phyloP scores from a whole-genome alignment of 2,329 filamentous ascomycete genomes.

The Cadophora malorum region DNA sequence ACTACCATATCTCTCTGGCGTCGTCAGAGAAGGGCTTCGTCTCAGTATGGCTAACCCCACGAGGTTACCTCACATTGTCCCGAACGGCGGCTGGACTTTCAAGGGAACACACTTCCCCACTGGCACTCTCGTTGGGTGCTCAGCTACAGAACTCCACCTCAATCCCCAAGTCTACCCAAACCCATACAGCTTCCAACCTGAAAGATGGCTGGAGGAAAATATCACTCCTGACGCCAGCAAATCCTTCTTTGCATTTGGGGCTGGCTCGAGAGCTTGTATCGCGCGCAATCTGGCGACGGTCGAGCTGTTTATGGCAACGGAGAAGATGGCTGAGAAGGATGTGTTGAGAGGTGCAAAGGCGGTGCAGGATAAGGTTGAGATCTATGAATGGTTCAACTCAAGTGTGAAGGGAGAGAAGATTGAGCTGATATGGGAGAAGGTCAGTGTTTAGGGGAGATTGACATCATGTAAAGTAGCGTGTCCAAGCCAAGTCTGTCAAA shows the following conservation, averaged over 20 bases:
- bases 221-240: conserved; percentile 49
- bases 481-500: background rate
- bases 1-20: conserved; percentile 54
- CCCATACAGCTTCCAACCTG: conserved; percentile 52
- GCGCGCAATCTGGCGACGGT: conserved; percentile 54
- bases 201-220: conserved; percentile 52
- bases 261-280: conserved; percentile 56
- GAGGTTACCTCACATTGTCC: conserved; percentile 56
- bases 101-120: conserved; percentile 48
- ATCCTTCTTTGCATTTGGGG: conserved; percentile 56
- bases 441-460: conserved; percentile 5
- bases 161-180: conserved; percentile 52
- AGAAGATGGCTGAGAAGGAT: conserved; percentile 51
- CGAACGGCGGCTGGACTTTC: conserved; percentile 41
- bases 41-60: conserved; percentile 59
- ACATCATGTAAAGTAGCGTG: background rate
- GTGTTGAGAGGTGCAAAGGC: conserved; percentile 53
- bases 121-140: conserved; percentile 53
- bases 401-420: conserved; percentile 57
- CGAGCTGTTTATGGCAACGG: conserved; percentile 48
- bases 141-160: conserved; percentile 54
- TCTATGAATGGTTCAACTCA: conserved; percentile 63
- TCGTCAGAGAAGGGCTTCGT: conserved; percentile 57
- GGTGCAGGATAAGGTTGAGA: conserved; percentile 52
- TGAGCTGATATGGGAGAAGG: conserved; percentile 44